These are phyloP conservation scores for Larix kaempferi DNA, from an alignment of 75 land plant species.

Conservation along the genomic window DNA sequence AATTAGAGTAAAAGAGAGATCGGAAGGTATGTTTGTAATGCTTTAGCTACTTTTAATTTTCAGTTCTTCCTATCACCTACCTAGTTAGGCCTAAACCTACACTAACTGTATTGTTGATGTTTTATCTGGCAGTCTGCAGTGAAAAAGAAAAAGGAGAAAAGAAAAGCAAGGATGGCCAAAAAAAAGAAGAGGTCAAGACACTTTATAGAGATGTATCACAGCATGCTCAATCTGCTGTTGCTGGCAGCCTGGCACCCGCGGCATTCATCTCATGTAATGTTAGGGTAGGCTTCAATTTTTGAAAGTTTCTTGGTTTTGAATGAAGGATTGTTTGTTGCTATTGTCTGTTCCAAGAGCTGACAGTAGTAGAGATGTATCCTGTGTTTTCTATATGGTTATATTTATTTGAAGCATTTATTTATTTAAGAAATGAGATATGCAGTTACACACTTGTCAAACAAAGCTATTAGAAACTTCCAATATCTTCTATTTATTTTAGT, in stretches of 20 bases:
- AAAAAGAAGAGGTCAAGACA: constrained; percentile 73
- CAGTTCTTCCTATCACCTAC: background rate
- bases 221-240: constrained; percentile 78
- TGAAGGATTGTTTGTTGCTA: no score
- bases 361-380: no score
- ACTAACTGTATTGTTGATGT: constrained; percentile 1
- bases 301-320: no score
- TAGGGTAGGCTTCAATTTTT: no score
- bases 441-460: no score
- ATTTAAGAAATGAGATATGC: no score
- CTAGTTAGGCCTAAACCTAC: background rate
- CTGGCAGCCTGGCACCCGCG: constrained; percentile 63
- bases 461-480: no score
- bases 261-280: constrained; percentile 58
- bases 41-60: background rate
- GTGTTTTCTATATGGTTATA: no score
- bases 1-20: constrained; percentile 80
- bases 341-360: no score
- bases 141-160: constrained; percentile 61
- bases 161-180: constrained; percentile 72
- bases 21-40: constrained; percentile 57
- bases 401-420: no score
- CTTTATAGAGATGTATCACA: constrained; percentile 67
- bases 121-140: constrained; percentile 55
- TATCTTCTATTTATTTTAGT: no score